Conservation (phyloP, 2,329 filamentous ascomycete species). For the Aspergillus fischeri region DNA sequence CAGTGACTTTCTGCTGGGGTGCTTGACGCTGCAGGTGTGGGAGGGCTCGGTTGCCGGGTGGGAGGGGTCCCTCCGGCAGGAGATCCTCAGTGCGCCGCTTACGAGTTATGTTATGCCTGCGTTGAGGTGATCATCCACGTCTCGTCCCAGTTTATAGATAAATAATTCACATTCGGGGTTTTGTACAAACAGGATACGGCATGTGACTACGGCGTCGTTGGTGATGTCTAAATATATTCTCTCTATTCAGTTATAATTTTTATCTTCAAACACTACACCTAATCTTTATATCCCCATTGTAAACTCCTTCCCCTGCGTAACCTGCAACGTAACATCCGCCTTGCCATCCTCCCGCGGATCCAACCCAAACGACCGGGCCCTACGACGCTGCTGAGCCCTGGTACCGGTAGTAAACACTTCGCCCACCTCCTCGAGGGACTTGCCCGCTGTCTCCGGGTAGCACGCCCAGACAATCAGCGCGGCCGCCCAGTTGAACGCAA, state of each 20-base stretch:
- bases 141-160: not conserved
- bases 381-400: not conserved
- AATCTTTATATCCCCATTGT: too few relatives aligned
- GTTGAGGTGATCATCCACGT: conserved; percentile 7
- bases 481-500: conserved; percentile 46
- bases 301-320: not conserved
- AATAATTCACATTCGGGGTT: not conserved
- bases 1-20: conserved; percentile 35
- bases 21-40: conserved; percentile 28
- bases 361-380: not conserved
- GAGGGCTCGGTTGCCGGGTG: conserved; percentile 22
- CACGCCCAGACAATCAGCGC: conserved; percentile 32
- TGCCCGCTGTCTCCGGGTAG: conserved; percentile 30
- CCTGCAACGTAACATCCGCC: not conserved
- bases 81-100: conserved; percentile 35
- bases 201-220: not conserved
- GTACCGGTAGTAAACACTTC: conserved; percentile 18
- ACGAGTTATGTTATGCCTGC: conserved; percentile 32
- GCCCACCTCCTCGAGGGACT: conserved; percentile 30
- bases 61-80: conserved; percentile 31
- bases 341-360: not conserved
- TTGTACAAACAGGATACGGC: not conserved
- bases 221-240: not conserved
- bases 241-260: not conserved
- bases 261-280: not conserved